Evolutionary conservation across 257 asterid genomes (phyloP).

Genomic region (Ballota nigra): DNA sequence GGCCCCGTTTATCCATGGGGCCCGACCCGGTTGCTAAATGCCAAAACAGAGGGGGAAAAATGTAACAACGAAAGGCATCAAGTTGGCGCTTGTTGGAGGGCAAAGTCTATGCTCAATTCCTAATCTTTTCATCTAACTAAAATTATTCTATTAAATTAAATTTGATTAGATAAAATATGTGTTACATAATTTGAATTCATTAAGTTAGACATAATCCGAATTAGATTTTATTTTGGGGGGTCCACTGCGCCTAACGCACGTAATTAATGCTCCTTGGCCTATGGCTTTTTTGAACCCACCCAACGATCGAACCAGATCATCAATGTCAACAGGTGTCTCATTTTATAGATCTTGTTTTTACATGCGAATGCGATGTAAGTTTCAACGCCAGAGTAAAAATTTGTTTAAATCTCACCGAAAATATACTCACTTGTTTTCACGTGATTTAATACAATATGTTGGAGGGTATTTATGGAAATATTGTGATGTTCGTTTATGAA

Average conservation of each 20-base stretch:
- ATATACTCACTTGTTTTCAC: too few relatives aligned
- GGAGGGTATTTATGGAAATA: too few relatives aligned
- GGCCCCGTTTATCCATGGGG: constrained; percentile 25
- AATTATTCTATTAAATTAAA: not conserved
- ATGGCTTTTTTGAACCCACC: constrained; percentile 24
- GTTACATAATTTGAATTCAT: too few relatives aligned
- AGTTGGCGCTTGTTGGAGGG: too few relatives aligned
- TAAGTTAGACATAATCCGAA: not conserved
- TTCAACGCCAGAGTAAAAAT: too few relatives aligned
- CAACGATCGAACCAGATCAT: not conserved
- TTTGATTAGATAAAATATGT: too few relatives aligned
- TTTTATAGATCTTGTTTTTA: not conserved
- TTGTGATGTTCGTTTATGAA: too few relatives aligned
- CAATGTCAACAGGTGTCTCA: not conserved
- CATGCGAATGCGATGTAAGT: not conserved
- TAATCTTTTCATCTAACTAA: not conserved
- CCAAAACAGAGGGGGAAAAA: constrained; percentile 5
- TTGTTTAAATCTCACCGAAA: too few relatives aligned
- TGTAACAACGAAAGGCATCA: constrained; percentile 14
- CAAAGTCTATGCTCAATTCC: not conserved
- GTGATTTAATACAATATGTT: too few relatives aligned
- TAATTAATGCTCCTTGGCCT: constrained; percentile 27
- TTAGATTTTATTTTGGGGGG: not conserved
- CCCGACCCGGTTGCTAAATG: constrained; percentile 21
- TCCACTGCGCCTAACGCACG: constrained; percentile 28